These are phyloP conservation scores for Zopfia rhizophila DNA, from an alignment of 2,329 filamentous ascomycete species.

Conservation along the genomic window DNA sequence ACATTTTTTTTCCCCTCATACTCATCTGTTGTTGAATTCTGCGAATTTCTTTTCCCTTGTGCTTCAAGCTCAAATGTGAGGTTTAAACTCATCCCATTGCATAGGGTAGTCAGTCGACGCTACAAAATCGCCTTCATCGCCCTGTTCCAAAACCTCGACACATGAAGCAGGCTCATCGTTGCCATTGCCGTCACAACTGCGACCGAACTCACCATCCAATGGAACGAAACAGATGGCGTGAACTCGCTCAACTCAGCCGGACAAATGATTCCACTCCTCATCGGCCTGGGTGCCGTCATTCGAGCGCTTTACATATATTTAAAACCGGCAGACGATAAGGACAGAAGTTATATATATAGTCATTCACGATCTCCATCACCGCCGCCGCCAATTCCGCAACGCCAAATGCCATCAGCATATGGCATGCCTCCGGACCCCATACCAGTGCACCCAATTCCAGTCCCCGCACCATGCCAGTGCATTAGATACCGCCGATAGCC, in stretches of 20 bases:
- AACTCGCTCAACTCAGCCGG: constrained; percentile 23
- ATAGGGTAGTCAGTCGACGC: constrained; percentile 7
- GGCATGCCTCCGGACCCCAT: neutral
- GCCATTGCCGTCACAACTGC: constrained; percentile 22
- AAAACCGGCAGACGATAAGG: constrained; percentile 10
- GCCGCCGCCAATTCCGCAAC: too few species aligned
- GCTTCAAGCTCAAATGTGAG: too few species aligned
- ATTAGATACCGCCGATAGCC: too few species aligned
- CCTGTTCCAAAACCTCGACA: constrained; percentile 24
- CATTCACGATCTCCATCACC: too few species aligned
- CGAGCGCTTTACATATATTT: constrained; percentile 27
- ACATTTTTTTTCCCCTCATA: too few species aligned
- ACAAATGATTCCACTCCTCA: constrained; percentile 33
- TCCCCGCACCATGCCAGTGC: too few species aligned
- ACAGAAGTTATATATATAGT: constrained; percentile 11
- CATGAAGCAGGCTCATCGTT: constrained; percentile 22
- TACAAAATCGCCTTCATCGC: constrained; percentile 16
- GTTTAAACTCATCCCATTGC: neutral
- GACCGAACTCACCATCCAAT: constrained; percentile 29
- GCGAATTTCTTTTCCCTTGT: too few species aligned
- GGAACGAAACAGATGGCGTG: constrained; percentile 29
- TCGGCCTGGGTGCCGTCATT: constrained; percentile 23
- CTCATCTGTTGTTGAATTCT: too few species aligned
- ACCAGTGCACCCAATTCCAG: constrained; percentile 2
- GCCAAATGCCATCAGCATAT: too few species aligned